Conservation (phyloP, 2,329 filamentous ascomycete species). For the Blastomyces percursus region DNA sequence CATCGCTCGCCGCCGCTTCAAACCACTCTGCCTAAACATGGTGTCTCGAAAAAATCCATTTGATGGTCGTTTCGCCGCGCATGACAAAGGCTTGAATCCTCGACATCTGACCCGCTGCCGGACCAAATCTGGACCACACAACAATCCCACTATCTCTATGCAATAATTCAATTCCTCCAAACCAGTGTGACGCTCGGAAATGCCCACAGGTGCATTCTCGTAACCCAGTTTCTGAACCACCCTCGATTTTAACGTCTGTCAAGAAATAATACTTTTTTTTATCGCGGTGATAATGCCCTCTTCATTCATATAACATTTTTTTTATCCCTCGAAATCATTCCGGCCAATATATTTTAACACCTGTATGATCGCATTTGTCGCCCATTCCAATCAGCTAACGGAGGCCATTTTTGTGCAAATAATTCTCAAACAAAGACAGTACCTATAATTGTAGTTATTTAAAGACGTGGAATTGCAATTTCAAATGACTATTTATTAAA, state of each 20-base stretch:
- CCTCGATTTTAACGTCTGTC: neutral
- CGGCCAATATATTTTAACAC: slow-evolving; percentile 44
- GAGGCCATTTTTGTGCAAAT: neutral
- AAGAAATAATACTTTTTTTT: neutral
- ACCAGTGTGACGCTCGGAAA: neutral
- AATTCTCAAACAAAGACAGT: neutral
- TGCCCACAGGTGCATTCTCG: neutral
- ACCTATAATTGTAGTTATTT: neutral
- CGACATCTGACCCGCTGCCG: neutral
- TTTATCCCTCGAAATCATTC: neutral
- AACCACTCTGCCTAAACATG: neutral
- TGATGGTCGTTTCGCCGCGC: neutral
- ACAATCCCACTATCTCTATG: neutral
- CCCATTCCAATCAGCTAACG: slow-evolving; percentile 36
- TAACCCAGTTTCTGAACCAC: neutral
- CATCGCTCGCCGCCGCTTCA: neutral
- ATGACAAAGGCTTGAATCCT: neutral
- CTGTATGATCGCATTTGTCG: slow-evolving; percentile 47
- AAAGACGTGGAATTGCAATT: neutral
- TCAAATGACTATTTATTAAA: neutral
- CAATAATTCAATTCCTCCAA: neutral
- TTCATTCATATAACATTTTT: neutral
- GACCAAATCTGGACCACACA: too few species aligned
- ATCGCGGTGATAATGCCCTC: neutral
- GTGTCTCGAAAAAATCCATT: neutral